A percentile compares a stretch with the other conserved stretches of the same genome.
Evolutionary conservation across 805 yeast species (phyloP).

Genomic region (Yamadazyma sp.): DNA sequence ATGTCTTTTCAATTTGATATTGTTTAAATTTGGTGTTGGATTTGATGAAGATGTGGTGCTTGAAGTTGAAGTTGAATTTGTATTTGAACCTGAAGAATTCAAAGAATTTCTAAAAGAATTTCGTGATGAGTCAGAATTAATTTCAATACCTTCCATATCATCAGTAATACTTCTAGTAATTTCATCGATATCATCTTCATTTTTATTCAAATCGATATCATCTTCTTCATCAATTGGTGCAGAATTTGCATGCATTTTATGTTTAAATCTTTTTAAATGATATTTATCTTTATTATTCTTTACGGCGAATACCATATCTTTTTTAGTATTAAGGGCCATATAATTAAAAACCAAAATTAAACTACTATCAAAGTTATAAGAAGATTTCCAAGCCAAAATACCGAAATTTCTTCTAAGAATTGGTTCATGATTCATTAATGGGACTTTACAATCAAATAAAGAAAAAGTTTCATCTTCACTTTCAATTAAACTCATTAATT

Average conservation of each 20-base stretch:
- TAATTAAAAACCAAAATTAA: conserved; percentile 5
- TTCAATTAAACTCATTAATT: conserved; percentile 3
- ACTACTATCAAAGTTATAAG: conserved; percentile 6
- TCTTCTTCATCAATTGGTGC: conserved; percentile 8
- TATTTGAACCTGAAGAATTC: not conserved
- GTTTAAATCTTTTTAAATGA: conserved; percentile 6
- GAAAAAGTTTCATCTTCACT: conserved; percentile 2
- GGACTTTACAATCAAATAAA: conserved; percentile 1
- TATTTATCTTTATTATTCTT: conserved; percentile 3
- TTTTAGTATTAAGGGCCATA: conserved; percentile 4
- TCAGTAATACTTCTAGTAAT: not conserved
- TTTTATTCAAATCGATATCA: not conserved
- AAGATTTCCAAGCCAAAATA: conserved; percentile 9
- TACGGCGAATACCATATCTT: conserved; percentile 2
- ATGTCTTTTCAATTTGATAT: not conserved
- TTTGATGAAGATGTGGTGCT: not conserved
- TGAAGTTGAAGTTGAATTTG: not conserved
- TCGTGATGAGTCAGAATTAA: no score
- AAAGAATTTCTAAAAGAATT: not conserved
- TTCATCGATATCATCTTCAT: conserved; percentile 1
- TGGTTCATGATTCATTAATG: conserved; percentile 8
- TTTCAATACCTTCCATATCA: not conserved
- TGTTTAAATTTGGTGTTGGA: not conserved
- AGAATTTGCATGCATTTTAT: conserved; percentile 4
- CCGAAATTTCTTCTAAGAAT: conserved; percentile 6